phyloP scores from a whole-genome alignment of 345 rosid species.

The Rhodamnia argentea region DNA sequence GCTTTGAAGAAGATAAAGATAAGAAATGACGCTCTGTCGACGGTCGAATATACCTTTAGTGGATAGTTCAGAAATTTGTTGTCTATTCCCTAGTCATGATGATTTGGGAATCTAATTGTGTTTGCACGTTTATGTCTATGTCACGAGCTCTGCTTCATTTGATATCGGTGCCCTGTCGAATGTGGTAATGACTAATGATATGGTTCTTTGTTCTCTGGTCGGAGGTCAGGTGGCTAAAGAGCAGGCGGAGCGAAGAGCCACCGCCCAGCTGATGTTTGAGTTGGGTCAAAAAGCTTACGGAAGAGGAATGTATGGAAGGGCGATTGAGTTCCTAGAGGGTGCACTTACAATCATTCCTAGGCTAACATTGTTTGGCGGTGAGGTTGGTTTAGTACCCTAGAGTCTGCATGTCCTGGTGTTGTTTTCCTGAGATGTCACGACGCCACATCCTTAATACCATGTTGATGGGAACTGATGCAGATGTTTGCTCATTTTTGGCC shows the following conservation, averaged over 20 bases:
- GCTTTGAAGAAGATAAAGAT: neutral
- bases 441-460: neutral
- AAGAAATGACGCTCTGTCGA: neutral
- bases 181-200: neutral
- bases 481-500: neutral
- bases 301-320: conserved; percentile 80
- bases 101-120: neutral
- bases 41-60: neutral
- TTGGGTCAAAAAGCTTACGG: conserved; percentile 92
- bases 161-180: neutral
- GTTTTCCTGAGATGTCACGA: neutral
- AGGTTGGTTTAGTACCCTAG: conserved; percentile 49
- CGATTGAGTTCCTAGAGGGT: conserved; percentile 89
- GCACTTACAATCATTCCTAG: conserved; percentile 86
- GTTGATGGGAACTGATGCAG: neutral
- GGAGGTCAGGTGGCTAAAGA: conserved; percentile 76
- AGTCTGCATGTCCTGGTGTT: neutral
- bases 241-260: conserved; percentile 84
- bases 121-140: neutral
- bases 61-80: neutral
- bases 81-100: neutral
- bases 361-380: conserved; percentile 83
- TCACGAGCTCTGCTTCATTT: neutral
- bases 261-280: conserved; percentile 89
- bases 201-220: neutral